Conservation (phyloP, 2,329 filamentous ascomycete species). For the Triangularia setosa region DNA sequence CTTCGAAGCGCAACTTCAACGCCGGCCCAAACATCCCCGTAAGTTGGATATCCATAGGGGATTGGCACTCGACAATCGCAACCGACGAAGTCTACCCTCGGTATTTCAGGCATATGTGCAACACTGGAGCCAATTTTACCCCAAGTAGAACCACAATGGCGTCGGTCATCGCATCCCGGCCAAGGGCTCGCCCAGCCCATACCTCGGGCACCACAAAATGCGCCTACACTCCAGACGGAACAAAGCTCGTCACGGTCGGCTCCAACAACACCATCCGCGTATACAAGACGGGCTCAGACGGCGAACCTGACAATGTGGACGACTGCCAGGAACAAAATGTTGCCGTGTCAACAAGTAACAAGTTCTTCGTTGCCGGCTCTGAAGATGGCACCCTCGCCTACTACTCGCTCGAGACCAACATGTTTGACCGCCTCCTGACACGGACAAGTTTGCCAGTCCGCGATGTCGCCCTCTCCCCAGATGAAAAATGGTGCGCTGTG, state of each 20-base stretch:
- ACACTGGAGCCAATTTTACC: slow-evolving; percentile 7
- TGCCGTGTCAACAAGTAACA: slow-evolving; percentile 69
- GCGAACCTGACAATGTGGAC: slow-evolving; percentile 88
- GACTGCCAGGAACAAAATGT: slow-evolving; percentile 85
- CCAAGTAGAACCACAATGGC: slow-evolving; percentile 31
- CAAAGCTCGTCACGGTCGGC: slow-evolving; percentile 83
- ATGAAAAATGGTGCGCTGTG: slow-evolving; percentile 84
- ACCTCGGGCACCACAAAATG: slow-evolving; percentile 83
- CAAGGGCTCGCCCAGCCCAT: slow-evolving; percentile 67
- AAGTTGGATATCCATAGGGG: background rate
- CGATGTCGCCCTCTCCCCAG: slow-evolving; percentile 76
- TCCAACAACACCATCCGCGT: slow-evolving; percentile 91
- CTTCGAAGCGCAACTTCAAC: background rate
- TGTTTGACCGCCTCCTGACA: slow-evolving; percentile 76
- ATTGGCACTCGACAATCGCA: background rate
- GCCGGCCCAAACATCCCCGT: slow-evolving; percentile 1
- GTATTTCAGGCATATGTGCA: background rate
- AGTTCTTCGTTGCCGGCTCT: slow-evolving; percentile 82
- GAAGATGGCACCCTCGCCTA: slow-evolving; percentile 96
- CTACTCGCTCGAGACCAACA: slow-evolving; percentile 72
- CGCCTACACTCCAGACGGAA: slow-evolving; percentile 84
- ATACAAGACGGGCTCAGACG: slow-evolving; percentile 86
- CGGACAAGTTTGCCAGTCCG: slow-evolving; percentile 82
- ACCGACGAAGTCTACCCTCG: background rate
- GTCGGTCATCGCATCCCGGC: slow-evolving; percentile 42